Evolutionary conservation across 129 eudicot species (phyloP).

Genomic region (Flaveria brownii): DNA sequence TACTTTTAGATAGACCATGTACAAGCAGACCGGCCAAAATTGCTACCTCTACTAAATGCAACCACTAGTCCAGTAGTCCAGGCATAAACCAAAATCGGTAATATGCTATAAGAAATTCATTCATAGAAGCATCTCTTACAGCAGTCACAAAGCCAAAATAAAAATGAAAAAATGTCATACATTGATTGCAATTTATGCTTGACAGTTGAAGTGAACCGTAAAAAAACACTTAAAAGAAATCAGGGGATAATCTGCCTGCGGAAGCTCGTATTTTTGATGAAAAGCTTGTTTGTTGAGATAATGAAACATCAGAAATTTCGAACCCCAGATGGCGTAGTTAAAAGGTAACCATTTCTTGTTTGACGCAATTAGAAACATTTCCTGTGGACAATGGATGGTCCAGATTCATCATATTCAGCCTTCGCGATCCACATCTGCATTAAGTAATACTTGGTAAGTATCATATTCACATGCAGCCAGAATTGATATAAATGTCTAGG

Average conservation of each 20-base stretch:
- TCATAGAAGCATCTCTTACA: constrained; percentile 13
- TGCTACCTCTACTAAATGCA: neutral
- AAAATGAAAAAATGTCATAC: constrained; percentile 12
- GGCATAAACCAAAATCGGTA: neutral
- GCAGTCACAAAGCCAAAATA: constrained; percentile 7
- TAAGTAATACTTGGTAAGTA: neutral
- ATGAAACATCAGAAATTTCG: constrained; percentile 13
- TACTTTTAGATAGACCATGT: neutral
- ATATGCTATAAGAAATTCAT: constrained; percentile 16
- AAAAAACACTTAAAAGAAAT: constrained; percentile 2
- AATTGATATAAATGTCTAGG: neutral
- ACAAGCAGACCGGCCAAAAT: neutral
- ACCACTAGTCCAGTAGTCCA: neutral
- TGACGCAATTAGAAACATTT: constrained; percentile 40
- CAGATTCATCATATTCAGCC: constrained; percentile 44
- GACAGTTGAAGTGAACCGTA: constrained; percentile 14
- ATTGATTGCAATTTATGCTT: constrained; percentile 23
- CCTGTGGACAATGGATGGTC: constrained; percentile 34
- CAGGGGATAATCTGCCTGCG: constrained; percentile 17
- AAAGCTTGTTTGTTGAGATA: constrained; percentile 3
- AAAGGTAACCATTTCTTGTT: constrained; percentile 13
- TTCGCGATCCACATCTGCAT: constrained; percentile 38
- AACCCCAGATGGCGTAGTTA: constrained; percentile 22
- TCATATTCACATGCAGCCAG: neutral
- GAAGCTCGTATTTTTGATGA: constrained; percentile 22